These are phyloP conservation scores for Starmera quercuum DNA, from an alignment of 805 yeast genomes.

Conservation along the genomic window DNA sequence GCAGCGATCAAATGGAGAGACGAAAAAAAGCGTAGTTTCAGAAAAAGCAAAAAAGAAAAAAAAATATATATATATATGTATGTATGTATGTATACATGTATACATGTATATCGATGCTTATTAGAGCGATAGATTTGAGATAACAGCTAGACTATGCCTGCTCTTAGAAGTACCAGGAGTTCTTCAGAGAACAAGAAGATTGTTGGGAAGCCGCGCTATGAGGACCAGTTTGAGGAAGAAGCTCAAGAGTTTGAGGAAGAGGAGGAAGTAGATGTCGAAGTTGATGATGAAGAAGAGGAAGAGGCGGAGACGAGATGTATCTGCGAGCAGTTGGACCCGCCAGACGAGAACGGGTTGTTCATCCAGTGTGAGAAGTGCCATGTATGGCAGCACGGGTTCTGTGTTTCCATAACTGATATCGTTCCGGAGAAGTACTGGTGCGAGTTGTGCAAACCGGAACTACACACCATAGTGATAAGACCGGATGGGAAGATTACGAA, in stretches of 20 bases:
- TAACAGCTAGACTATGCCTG: background rate
- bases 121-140: too few species aligned
- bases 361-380: conserved; percentile 87
- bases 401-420: conserved; percentile 76
- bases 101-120: too few species aligned
- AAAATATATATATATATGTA: too few species aligned
- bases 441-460: conserved; percentile 81
- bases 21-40: too few species aligned
- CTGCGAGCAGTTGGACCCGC: conserved; percentile 36
- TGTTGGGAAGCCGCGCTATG: too few species aligned
- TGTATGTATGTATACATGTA: too few species aligned
- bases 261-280: conserved; percentile 2
- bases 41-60: too few species aligned
- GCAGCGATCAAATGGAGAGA: too few species aligned
- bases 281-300: conserved; percentile 27
- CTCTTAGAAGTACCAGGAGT: conserved; percentile 1
- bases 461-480: conserved; percentile 51
- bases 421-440: conserved; percentile 96
- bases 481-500: conserved; percentile 40
- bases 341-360: conserved; percentile 51
- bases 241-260: background rate
- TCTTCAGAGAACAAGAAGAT: background rate
- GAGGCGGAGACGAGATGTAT: conserved; percentile 39
- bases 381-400: conserved; percentile 97
- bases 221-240: background rate